phyloP scores from a whole-genome alignment of 2,329 filamentous ascomycete genomes.

The Clonostachys byssicola region DNA sequence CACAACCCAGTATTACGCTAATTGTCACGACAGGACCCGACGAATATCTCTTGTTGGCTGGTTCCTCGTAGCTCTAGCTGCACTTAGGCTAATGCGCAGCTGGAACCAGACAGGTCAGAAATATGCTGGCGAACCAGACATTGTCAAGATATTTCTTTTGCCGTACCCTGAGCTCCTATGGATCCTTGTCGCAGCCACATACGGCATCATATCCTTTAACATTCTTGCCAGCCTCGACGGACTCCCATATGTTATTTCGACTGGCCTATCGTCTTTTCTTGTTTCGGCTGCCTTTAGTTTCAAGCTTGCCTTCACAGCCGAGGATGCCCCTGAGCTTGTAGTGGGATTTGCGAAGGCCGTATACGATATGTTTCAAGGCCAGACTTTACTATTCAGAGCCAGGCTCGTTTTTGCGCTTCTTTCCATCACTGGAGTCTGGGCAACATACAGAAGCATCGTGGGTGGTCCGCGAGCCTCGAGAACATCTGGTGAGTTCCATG shows the following conservation, averaged over 20 bases:
- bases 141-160: slow-evolving; percentile 68
- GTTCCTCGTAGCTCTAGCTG: slow-evolving; percentile 43
- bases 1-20: slow-evolving; percentile 1
- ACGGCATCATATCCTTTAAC: slow-evolving; percentile 53
- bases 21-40: slow-evolving; percentile 12
- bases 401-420: slow-evolving; percentile 46
- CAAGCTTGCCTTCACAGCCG: slow-evolving; percentile 83
- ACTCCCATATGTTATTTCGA: slow-evolving; percentile 32
- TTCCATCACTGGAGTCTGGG: slow-evolving; percentile 26
- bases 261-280: slow-evolving; percentile 34
- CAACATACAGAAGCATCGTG: slow-evolving; percentile 29
- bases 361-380: slow-evolving; percentile 31
- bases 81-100: slow-evolving; percentile 64
- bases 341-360: slow-evolving; percentile 35
- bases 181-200: slow-evolving; percentile 65
- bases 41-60: slow-evolving; percentile 21
- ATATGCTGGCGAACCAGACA: slow-evolving; percentile 84
- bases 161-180: slow-evolving; percentile 67
- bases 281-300: slow-evolving; percentile 65
- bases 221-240: slow-evolving; percentile 35
- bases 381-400: slow-evolving; percentile 42
- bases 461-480: slow-evolving; percentile 12
- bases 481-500: slow-evolving; percentile 18
- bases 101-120: slow-evolving; percentile 99
- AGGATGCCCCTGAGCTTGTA: slow-evolving; percentile 83